A percentile compares a stretch with the other conserved stretches of the same genome.
phyloP scores from a whole-genome alignment of 1,284 basidiomycete species.

The Farysia itapuensis region DNA sequence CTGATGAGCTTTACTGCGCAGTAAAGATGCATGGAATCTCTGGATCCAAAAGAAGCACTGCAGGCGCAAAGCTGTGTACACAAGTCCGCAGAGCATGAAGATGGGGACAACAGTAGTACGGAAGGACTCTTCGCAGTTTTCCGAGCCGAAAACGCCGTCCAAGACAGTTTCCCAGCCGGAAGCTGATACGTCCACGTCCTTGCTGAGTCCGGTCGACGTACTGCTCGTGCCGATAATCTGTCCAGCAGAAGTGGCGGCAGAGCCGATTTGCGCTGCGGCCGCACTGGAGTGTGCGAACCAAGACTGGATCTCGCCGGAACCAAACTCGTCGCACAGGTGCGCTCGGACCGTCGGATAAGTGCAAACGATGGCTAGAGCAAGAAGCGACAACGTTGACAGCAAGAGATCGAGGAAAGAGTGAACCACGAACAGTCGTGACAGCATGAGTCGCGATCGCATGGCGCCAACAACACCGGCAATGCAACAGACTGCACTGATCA shows the following conservation, averaged over 20 bases:
- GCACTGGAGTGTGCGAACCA: constrained; percentile 10
- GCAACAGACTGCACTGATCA: constrained; percentile 28
- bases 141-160: constrained; percentile 32
- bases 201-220: not conserved
- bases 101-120: constrained; percentile 28
- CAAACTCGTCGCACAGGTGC: constrained; percentile 41
- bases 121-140: constrained; percentile 45
- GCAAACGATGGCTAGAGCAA: constrained; percentile 34
- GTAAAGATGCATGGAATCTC: constrained; percentile 12
- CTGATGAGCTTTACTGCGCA: constrained; percentile 18
- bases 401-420: constrained; percentile 48
- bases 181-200: constrained; percentile 10
- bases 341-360: constrained; percentile 39
- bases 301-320: constrained; percentile 21
- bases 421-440: constrained; percentile 39
- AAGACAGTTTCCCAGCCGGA: constrained; percentile 36
- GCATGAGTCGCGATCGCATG: constrained; percentile 24
- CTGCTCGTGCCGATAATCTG: not conserved
- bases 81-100: constrained; percentile 23
- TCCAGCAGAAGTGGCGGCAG: not conserved
- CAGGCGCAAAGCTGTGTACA: constrained; percentile 31
- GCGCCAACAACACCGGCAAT: constrained; percentile 35
- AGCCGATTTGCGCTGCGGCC: not conserved
- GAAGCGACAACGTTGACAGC: constrained; percentile 38
- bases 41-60: constrained; percentile 39